Conservation (phyloP, 164 flowering plant genomes). For the Aristolochia fimbriata region DNA sequence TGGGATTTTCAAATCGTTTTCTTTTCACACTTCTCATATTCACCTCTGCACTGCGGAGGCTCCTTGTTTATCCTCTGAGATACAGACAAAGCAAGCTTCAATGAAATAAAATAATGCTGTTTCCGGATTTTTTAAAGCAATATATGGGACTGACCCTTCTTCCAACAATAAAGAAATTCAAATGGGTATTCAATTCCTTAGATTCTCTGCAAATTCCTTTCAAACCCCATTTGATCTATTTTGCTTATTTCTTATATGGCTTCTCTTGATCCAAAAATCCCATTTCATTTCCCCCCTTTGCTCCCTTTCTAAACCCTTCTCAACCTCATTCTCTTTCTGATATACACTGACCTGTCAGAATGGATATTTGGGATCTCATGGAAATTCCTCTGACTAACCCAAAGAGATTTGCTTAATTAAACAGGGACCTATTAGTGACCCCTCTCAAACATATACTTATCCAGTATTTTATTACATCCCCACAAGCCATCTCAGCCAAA, state of each 20-base stretch:
- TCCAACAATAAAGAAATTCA: constrained; percentile 30
- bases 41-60: constrained; percentile 1
- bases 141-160: constrained; percentile 23
- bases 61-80: constrained; percentile 11
- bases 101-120: constrained; percentile 11
- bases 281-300: constrained; percentile 57
- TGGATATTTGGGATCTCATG: constrained; percentile 6
- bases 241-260: constrained; percentile 4
- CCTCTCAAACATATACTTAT: background rate
- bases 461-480: background rate
- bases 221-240: constrained; percentile 8
- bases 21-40: constrained; percentile 13
- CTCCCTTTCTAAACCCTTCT: constrained; percentile 48
- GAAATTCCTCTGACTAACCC: constrained; percentile 5
- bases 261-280: constrained; percentile 60
- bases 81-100: constrained; percentile 41
- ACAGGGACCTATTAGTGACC: background rate
- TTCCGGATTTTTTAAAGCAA: constrained; percentile 16
- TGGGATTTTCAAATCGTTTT: constrained; percentile 31
- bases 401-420: background rate
- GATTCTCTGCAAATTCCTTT: constrained; percentile 22
- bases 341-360: constrained; percentile 35
- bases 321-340: constrained; percentile 24
- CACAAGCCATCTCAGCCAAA: too few relatives aligned
- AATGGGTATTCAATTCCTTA: constrained; percentile 22